Conservation (phyloP, 306 rosid species). For the Vachellia collinsii region DNA sequence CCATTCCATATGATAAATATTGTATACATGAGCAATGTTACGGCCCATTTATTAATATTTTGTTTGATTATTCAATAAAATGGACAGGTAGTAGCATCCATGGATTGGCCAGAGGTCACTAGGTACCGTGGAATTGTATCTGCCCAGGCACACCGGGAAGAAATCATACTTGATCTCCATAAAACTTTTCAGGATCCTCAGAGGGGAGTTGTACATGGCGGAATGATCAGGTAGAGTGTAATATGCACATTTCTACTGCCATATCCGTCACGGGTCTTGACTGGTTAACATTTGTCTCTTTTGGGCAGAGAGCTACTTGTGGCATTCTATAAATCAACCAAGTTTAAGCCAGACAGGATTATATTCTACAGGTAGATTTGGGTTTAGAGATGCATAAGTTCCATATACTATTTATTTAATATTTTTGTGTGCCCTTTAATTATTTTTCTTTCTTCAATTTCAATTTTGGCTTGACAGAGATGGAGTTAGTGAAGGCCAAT, state of each 20-base stretch:
- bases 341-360: constrained; percentile 47
- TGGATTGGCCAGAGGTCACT: constrained; percentile 85
- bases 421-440: background rate
- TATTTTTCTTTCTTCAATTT: background rate
- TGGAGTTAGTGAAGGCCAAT: constrained; percentile 91
- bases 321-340: constrained; percentile 48
- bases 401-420: background rate
- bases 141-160: constrained; percentile 63
- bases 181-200: constrained; percentile 30
- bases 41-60: background rate
- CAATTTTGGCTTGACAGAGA: constrained; percentile 53
- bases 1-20: background rate
- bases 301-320: constrained; percentile 59
- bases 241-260: background rate
- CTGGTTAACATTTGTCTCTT: background rate
- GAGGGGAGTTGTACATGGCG: constrained; percentile 51
- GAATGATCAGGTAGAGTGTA: constrained; percentile 67
- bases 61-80: background rate
- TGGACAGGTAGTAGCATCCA: constrained; percentile 82
- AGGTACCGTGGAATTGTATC: constrained; percentile 74
- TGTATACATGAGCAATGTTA: background rate
- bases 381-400: background rate
- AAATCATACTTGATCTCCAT: constrained; percentile 75
- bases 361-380: constrained; percentile 71
- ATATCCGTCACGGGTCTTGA: background rate